Conservation (phyloP, 106 monocot genomes). For the Allium sativum region DNA sequence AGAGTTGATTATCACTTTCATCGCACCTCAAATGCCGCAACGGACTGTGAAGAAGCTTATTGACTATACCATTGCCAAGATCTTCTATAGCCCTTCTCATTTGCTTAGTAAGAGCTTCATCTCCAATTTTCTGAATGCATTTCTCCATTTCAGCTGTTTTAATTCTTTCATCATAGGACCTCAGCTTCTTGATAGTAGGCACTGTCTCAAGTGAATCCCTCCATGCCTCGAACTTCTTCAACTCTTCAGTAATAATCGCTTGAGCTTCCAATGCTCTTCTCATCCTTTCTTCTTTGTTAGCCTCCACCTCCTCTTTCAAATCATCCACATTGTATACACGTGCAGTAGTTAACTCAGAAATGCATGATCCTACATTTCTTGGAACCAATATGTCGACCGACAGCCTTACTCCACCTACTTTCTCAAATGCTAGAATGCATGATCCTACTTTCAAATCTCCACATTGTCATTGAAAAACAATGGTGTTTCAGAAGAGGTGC, state of each 20-base stretch:
- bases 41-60: slow-evolving; percentile 89
- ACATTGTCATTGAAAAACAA: slow-evolving; percentile 75
- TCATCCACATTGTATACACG: slow-evolving; percentile 84
- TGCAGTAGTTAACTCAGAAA: slow-evolving; percentile 30
- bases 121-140: slow-evolving; percentile 74
- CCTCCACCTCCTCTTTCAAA: slow-evolving; percentile 92
- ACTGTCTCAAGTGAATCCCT: slow-evolving; percentile 93
- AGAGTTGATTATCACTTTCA: slow-evolving; percentile 58
- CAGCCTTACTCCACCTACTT: slow-evolving; percentile 42
- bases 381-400: slow-evolving; percentile 94
- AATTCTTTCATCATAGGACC: slow-evolving; percentile 76
- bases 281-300: slow-evolving; percentile 85
- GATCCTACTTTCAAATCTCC: no score
- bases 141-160: slow-evolving; percentile 58
- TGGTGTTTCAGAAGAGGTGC: slow-evolving; percentile 83
- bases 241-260: slow-evolving; percentile 55
- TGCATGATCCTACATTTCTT: slow-evolving; percentile 73
- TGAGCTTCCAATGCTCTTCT: slow-evolving; percentile 92
- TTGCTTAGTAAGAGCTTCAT: slow-evolving; percentile 61
- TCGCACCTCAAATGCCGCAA: slow-evolving; percentile 93
- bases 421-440: slow-evolving; percentile 31
- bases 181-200: slow-evolving; percentile 86
- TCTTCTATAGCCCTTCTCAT: slow-evolving; percentile 71
- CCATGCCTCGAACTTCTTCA: slow-evolving; percentile 81
- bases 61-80: slow-evolving; percentile 65